Evolutionary conservation across 257 asterid genomes (phyloP).

Genomic region (Lavandula angustifolia): DNA sequence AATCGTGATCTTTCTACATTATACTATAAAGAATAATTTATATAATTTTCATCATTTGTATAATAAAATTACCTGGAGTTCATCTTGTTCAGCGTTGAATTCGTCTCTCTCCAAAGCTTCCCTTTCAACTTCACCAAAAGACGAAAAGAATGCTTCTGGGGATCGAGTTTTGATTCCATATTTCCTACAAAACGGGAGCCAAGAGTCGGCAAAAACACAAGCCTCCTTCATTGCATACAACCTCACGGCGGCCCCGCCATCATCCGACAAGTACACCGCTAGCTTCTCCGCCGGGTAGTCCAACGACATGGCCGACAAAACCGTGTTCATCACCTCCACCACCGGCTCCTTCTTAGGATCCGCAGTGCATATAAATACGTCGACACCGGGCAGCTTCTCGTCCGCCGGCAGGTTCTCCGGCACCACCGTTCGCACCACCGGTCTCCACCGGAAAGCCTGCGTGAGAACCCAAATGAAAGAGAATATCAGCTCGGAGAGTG

Average conservation of each 20-base stretch:
- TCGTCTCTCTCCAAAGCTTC: conserved; percentile 43
- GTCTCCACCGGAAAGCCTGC: conserved; percentile 80
- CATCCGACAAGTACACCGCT: conserved; percentile 78
- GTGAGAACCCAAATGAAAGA: conserved; percentile 55
- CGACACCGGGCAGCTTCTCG: conserved; percentile 50
- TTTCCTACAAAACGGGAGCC: conserved; percentile 73
- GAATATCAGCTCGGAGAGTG: conserved; percentile 58
- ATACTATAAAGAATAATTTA: too few species aligned
- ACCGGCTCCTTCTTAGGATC: conserved; percentile 79
- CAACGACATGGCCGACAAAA: too few species aligned
- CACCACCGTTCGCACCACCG: conserved; percentile 60
- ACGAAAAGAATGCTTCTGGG: conserved; percentile 67
- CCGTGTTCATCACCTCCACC: conserved; percentile 72
- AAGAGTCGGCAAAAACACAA: conserved; percentile 48
- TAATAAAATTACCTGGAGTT: conserved; percentile 55
- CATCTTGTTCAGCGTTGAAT: conserved; percentile 47
- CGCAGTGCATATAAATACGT: conserved; percentile 77
- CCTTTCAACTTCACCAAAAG: conserved; percentile 54
- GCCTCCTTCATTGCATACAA: conserved; percentile 67
- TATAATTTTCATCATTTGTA: too few species aligned
- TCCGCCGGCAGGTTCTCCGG: conserved; percentile 59
- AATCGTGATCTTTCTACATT: too few species aligned
- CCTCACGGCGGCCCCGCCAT: conserved; percentile 71
- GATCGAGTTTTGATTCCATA: conserved; percentile 62
- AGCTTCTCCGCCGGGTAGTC: too few species aligned